phyloP scores from a whole-genome alignment of 2,329 filamentous ascomycete genomes.

The Trichoderma pleuroti region DNA sequence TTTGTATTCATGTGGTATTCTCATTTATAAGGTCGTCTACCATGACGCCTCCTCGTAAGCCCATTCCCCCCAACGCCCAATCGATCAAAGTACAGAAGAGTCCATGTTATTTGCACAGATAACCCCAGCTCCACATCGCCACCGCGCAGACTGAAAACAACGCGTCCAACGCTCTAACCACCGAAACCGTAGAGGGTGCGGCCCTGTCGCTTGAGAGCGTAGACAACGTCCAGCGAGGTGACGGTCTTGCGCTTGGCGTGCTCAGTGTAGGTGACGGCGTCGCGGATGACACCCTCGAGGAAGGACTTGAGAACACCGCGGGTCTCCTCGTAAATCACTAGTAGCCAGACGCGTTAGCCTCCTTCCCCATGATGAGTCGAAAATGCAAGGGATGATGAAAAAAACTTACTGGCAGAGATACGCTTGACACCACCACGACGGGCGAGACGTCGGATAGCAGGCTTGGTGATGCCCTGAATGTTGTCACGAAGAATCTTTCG shows the following conservation, averaged over 20 bases:
- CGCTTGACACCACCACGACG: conserved; percentile 99
- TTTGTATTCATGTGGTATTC: conserved; percentile 23
- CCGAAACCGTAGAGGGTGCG: conserved; percentile 85
- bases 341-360: not conserved
- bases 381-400: conserved; percentile 66
- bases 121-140: conserved; percentile 11
- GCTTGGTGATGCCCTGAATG: conserved; percentile 99
- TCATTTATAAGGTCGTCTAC: conserved; percentile 31
- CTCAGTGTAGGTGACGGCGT: conserved; percentile 75
- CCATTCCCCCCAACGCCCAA: conserved; percentile 32
- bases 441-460: conserved; percentile 95
- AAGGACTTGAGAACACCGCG: conserved; percentile 75
- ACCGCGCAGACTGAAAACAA: conserved; percentile 21
- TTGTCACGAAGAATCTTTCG: conserved; percentile 99
- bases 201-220: conserved; percentile 65
- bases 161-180: conserved; percentile 55
- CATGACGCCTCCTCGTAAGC: conserved; percentile 36
- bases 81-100: conserved; percentile 24
- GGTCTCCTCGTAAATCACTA: conserved; percentile 75
- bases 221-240: conserved; percentile 66
- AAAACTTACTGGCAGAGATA: conserved; percentile 85
- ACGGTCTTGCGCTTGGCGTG: conserved; percentile 80
- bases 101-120: conserved; percentile 19
- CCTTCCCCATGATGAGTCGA: conserved; percentile 51
- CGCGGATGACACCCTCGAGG: conserved; percentile 73